phyloP scores from a whole-genome alignment of 768 basidiomycete species.

The Hericium alpestre region DNA sequence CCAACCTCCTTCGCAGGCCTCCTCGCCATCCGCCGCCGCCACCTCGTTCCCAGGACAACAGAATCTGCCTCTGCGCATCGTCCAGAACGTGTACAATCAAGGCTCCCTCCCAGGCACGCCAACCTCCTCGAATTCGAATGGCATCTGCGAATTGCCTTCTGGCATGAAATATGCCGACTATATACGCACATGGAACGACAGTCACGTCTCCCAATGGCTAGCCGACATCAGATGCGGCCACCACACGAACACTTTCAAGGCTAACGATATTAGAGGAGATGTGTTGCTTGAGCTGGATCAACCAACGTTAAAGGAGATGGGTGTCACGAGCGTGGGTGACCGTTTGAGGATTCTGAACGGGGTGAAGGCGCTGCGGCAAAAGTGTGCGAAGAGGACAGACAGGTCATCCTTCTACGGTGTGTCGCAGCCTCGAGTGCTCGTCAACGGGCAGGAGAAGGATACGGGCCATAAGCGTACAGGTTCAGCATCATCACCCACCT shows the following conservation, averaged over 20 bases:
- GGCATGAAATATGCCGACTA: slow-evolving; percentile 53
- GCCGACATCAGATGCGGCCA: slow-evolving; percentile 61
- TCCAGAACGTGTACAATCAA: slow-evolving; percentile 29
- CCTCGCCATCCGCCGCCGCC: slow-evolving; percentile 27
- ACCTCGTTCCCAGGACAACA: slow-evolving; percentile 24
- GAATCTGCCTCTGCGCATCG: slow-evolving; percentile 21
- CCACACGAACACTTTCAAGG: slow-evolving; percentile 59
- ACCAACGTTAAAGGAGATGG: slow-evolving; percentile 80
- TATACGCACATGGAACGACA: slow-evolving; percentile 62
- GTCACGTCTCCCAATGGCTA: slow-evolving; percentile 70
- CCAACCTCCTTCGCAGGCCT: slow-evolving; percentile 26
- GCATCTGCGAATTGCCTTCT: slow-evolving; percentile 43
- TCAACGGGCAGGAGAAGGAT: slow-evolving; percentile 8
- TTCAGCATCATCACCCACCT: slow-evolving; percentile 10
- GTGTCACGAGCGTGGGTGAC: slow-evolving; percentile 82
- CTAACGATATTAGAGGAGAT: slow-evolving; percentile 87
- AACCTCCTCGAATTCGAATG: slow-evolving; percentile 19
- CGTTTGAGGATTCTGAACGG: slow-evolving; percentile 78
- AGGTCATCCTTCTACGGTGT: background rate
- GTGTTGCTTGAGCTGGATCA: slow-evolving; percentile 90
- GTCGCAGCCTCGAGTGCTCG: slow-evolving; percentile 3
- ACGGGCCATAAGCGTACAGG: slow-evolving; percentile 12
- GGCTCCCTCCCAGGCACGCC: slow-evolving; percentile 33
- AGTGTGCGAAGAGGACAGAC: slow-evolving; percentile 25
- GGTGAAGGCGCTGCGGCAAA: slow-evolving; percentile 66